phyloP scores from a whole-genome alignment of 225 moss, liverwort and hornwort species.

The Pleurozium schreberi region DNA sequence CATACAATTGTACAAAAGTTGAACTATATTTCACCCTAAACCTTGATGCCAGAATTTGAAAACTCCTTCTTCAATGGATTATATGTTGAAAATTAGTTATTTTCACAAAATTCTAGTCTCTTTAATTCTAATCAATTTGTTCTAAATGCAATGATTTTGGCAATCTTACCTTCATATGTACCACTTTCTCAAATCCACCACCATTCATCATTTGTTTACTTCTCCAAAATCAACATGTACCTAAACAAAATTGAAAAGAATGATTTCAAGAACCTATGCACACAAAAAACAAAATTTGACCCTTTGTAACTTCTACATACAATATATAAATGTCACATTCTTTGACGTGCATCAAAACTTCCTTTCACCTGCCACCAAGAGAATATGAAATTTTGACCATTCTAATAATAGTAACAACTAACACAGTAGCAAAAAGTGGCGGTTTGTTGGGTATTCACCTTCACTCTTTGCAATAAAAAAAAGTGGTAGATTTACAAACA shows the following conservation, averaged over 20 bases:
- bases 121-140: no score
- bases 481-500: background rate
- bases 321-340: background rate
- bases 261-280: no score
- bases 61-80: no score
- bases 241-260: background rate
- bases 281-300: no score
- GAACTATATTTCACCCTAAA: no score
- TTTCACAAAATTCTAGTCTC: no score
- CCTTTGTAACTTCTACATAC: background rate
- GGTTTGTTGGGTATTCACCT: background rate
- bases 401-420: background rate
- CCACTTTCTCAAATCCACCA: accelerated
- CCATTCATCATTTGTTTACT: background rate
- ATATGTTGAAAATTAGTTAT: no score
- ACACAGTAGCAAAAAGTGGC: background rate
- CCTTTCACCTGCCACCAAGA: background rate
- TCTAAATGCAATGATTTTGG: no score
- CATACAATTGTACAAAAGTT: background rate
- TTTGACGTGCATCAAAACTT: accelerated
- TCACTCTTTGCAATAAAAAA: no score
- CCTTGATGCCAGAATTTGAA: no score
- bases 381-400: no score
- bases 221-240: background rate
- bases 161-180: no score